Evolutionary conservation across 495 filamentous ascomycete species (phyloP).

Genomic region (Talaromyces thailandensis): DNA sequence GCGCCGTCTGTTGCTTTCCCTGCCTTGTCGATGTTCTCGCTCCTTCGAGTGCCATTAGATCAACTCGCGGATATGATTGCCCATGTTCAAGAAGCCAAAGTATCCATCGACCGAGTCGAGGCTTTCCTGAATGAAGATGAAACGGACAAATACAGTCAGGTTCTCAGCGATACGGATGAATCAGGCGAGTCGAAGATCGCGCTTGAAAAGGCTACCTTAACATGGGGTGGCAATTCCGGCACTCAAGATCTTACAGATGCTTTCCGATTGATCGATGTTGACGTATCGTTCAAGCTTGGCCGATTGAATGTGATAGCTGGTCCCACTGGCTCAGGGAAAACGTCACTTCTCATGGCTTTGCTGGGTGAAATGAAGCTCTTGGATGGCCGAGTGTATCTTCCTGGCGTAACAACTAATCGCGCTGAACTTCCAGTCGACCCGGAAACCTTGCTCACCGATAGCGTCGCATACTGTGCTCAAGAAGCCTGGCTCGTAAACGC

Average conservation of each 20-base stretch:
- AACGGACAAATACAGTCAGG: slow-evolving; percentile 90
- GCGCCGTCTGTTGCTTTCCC: slow-evolving; percentile 95
- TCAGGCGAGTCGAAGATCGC: slow-evolving; percentile 50
- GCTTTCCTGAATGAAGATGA: slow-evolving; percentile 92
- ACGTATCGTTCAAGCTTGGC: slow-evolving; percentile 68
- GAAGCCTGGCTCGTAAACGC: slow-evolving; percentile 97
- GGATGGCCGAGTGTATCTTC: slow-evolving; percentile 72
- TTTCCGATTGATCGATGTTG: slow-evolving; percentile 75
- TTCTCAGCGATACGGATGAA: slow-evolving; percentile 34
- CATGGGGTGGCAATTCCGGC: slow-evolving; percentile 63
- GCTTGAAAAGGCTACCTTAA: slow-evolving; percentile 73
- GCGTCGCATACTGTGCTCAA: slow-evolving; percentile 93
- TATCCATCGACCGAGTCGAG: slow-evolving; percentile 93
- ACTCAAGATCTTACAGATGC: slow-evolving; percentile 26
- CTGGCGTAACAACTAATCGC: slow-evolving; percentile 65
- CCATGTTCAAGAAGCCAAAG: slow-evolving; percentile 94
- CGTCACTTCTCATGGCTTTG: slow-evolving; percentile 89
- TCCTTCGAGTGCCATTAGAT: slow-evolving; percentile 91
- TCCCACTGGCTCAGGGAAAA: slow-evolving; percentile 91
- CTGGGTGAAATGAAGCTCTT: slow-evolving; percentile 93
- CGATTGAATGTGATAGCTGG: slow-evolving; percentile 87
- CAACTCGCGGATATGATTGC: slow-evolving; percentile 99
- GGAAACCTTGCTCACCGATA: slow-evolving; percentile 81
- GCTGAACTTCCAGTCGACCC: slow-evolving; percentile 76
- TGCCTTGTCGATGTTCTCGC: slow-evolving; percentile 87